Percentiles rank a stretch among this genome's conserved stretches.
These are phyloP conservation scores for Paraurostyla sp. DNA, from an alignment of 73 alveolate species.

Conservation along the genomic window DNA sequence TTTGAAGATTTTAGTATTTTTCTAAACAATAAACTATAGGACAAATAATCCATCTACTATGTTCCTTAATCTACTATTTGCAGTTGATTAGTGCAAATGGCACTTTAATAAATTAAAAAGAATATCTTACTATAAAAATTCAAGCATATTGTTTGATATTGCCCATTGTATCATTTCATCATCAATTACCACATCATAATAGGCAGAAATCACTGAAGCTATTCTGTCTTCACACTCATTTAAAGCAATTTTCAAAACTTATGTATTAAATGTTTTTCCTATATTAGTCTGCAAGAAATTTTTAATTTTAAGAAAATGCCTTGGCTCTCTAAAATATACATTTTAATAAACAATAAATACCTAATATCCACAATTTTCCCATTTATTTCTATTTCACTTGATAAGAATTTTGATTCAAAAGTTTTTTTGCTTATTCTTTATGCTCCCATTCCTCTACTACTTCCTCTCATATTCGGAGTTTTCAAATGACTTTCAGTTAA, in stretches of 20 bases:
- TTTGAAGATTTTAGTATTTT: slow-evolving; percentile 19
- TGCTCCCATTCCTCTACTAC: neutral
- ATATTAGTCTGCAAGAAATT: slow-evolving; percentile 1
- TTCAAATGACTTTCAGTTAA: neutral
- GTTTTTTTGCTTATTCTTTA: neutral
- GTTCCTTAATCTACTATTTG: slow-evolving; percentile 41
- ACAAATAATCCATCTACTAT: neutral
- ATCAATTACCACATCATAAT: slow-evolving; percentile 54
- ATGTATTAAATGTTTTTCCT: slow-evolving; percentile 64
- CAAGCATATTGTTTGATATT: slow-evolving; percentile 11
- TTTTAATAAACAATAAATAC: neutral
- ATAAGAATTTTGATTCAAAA: slow-evolving; percentile 4
- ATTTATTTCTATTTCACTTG: slow-evolving; percentile 30
- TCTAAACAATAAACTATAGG: slow-evolving; percentile 25
- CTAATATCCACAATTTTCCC: neutral
- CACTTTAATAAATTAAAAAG: neutral
- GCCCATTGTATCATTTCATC: slow-evolving; percentile 67
- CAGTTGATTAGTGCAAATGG: slow-evolving; percentile 28
- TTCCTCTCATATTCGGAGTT: neutral
- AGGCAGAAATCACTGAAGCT: slow-evolving; percentile 55
- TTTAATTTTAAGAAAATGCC: slow-evolving; percentile 30
- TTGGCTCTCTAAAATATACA: neutral
- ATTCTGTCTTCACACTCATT: slow-evolving; percentile 68
- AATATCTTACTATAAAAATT: slow-evolving; percentile 22
- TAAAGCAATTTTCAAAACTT: slow-evolving; percentile 65